Evolutionary conservation across 108 stramenopile genomes (phyloP), one percentile per base, ranked within the genome.

Genomic region (Cyclotella distinguenda): DNA sequence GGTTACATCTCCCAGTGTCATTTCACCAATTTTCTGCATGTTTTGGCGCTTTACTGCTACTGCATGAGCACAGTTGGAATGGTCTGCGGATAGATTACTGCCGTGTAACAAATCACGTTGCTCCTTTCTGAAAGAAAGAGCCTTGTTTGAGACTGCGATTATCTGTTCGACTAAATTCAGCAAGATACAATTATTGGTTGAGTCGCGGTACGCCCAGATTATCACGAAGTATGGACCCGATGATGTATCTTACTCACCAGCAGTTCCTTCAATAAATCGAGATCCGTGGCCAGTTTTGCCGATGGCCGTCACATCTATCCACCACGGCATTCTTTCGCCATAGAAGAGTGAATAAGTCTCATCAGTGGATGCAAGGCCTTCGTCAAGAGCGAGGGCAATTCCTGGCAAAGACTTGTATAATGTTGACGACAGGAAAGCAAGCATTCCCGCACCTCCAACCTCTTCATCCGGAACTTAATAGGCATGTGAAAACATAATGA

Each of bases 271-370:
- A 70, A 98, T 95, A 66, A 98, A 98, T 4, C 97, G 84, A 53
- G 87, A 89, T 26, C 94, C 97, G 66, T 98, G 97, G 30, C 97
- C 96, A 0, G 97, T 98, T 15, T 84, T 87, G 1, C 98, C 98
- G 3, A 68, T 72, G 21, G 96, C 94, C 18, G 78, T 93, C 9
- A 98, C 86, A 35, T 90, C 74, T 5, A 97, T 75, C 92, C 91
- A 94, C 91, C 84, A 88, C 8, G 90, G 94, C 60, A 91, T 46
- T 4, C 98, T 67, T 62, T 98, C 98, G 10, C 98, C 96, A 64
- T 98, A 98, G 81, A 98, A 98, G 19, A 97, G 87, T 18, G 92
- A 92, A 75, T 80, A 96, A 5, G 81, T 70, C 32, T 91, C 77
- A 19, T 81, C 82, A 12, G 87, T 86, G 34, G 64, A 74, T 5